Base-by-base conservation (phyloP, 1,284 basidiomycete genomes). In the Naganishia cerealis region DNA sequence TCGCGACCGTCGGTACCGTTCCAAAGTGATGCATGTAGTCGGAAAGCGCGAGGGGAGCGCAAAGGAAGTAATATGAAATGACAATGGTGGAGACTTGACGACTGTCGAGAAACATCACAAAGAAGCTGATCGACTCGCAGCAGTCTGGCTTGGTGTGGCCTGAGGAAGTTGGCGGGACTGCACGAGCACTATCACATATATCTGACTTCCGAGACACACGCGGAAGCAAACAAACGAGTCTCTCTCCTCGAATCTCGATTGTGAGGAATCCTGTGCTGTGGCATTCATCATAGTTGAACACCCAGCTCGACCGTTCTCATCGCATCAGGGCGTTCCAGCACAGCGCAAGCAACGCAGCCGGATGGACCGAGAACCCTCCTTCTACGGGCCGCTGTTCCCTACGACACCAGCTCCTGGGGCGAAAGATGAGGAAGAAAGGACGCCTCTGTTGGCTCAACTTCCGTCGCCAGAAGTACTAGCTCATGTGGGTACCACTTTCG, bases 341-440 rank as follows among this genome's bases (percentile, higher is more conserved):
- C 46, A 24, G n/a, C 46, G 46, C n/a, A 50, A 50, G 46, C n/a
- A 50, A 50, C 46, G n/a, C 13, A 7, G 46, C 3, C 21, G 24
- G n/a, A 63, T 63, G 50, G 36, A 63, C 29, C 61, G 61, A 13
- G 50, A 39, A 53, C 21, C 54, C 5, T 63, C 61, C 15, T 40
- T 26, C 50, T 63, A 63, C 33, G 61, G 61, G 10, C 61, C 61
- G 1, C 24, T 63, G 61, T 63, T 54, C 21, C 61, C 61, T 13
- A 53, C 61, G 33, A 63, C 61, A 7, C 61, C 61, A n/a, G 61
- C 50, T n/a, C 61, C 61, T 5, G 50, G 50, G 53, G n/a, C 16
- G 50, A 61, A 67, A 33, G 67, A 65, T 21, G 67, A 68, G 6
- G 67, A 68, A 48, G 67, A 68, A 16, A 54, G 67, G 33, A 68